Evolutionary conservation across 352 stramenopile species (phyloP), one percentile per base, ranked within the genome.

Genomic region (Phytophthora chlamydospora): DNA sequence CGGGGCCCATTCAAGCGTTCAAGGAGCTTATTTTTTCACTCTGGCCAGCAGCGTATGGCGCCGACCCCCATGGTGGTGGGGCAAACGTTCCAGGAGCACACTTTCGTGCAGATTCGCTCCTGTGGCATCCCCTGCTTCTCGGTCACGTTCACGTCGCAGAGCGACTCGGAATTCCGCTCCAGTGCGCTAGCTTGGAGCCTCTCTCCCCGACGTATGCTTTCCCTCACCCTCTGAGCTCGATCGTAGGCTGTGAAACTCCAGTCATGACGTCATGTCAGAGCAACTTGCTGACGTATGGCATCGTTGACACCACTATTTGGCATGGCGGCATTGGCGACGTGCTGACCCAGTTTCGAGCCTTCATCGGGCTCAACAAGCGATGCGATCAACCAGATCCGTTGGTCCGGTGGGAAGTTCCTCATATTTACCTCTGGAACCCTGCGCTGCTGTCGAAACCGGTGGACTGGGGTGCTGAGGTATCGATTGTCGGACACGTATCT

Each of bases 401-500:
- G 6, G 47, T 66, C 5, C 47, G 58, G 8, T 77, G 75, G 71
- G 53, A 67, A 24, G 65, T 78, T 35, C 75, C 75, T 12, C 63
- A 78, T 47, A 75, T 70, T 38, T 83, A 83, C 39, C 40, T 78
- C 4, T 80, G 71, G 68, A 80, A 73, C 17, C 48, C 68, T 32
- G 32, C 40, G 4, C 24, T 83, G 11, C 36, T 83, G 10, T 48
- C 58, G 2, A 80, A 73, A 27, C 69, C 63, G n/a, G n/a, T 65
- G 6, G 75, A 83, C 50, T 83, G 71, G 71, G 62, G 68, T n/a
- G 49, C 19, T 4, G 73, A 82, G 21, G 38, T 82, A 9, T 53
- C 52, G 6, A 43, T 79, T 14, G 69, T 70, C 16, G 73, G 73
- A 3, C 71, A 73, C 24, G 58, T 76, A 36, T 60, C 61, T 27